Base-by-base conservation (phyloP, 2,329 filamentous ascomycete genomes). In the Botrytis tulipae region DNA sequence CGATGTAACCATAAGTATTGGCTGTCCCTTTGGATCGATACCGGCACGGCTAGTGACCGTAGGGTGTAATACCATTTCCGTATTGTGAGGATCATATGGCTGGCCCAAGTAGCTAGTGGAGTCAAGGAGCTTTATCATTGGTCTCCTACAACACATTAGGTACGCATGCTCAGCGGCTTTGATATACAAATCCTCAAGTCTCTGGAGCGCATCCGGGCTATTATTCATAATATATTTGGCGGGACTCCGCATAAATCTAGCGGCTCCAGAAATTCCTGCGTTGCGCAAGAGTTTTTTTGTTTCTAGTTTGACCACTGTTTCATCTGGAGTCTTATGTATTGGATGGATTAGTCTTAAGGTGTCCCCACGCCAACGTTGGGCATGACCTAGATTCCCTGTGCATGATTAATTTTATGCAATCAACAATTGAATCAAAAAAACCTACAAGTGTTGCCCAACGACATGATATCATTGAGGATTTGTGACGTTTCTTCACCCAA, bases 31-130 rank as follows among this genome's bases (percentile, higher is more conserved):
- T 40, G 20, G 10, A 8, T 10, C 3, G 12, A 25, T 16, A n/a
- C 6, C 0, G 5, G 1, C 14, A 22, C 3, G 1, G 2, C 3
- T 1, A 4, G 12, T 3, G 37, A 32, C 9, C 18, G 3, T 12
- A 4, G 1, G 1, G n/a, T 32, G n/a, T 22, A 32, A 4, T 5
- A 14, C 2, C 40, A 46, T 14, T 22, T 9, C 3, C 2, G 1
- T 14, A 20, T 48, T 22, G 0, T 16, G 9, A 9, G 2, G 2
- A n/a, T n/a, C 25, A 62, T 2, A 62, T 42, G 60, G 25, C 16
- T 63, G 61, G 1, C 63, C 44, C 29, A 46, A 44, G 29, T 5
- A 37, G 7, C 3, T 25, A 1, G 32, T 0, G 25, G 44, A 0
- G 20, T 37, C 32, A 20, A 3, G 2, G 14, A 67, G 8, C 32